A percentile compares a stretch with the other conserved stretches of the same genome.
phyloP scores from a whole-genome alignment of 1,139 yeast species.

The Suhomyces terraborum region DNA sequence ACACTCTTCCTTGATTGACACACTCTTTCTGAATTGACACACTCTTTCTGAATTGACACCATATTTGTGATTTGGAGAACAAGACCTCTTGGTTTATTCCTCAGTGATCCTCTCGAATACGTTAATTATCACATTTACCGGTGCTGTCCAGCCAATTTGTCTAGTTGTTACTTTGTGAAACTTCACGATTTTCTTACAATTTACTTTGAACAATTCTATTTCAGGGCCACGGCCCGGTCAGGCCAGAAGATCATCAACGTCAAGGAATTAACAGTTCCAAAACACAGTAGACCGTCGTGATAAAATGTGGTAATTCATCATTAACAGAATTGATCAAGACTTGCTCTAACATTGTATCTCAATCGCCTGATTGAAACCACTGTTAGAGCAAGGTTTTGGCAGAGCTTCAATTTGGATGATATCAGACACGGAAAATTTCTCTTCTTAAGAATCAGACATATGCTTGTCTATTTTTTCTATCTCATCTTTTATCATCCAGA shows the following conservation, averaged over 20 bases:
- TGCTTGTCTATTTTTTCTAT: slow-evolving; percentile 89
- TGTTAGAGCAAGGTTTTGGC: slow-evolving; percentile 21
- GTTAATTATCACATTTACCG: no score
- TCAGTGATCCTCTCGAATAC: no score
- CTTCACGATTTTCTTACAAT: not conserved
- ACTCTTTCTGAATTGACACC: no score
- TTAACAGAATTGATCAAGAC: slow-evolving; percentile 48
- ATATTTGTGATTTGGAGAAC: no score
- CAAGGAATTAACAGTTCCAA: slow-evolving; percentile 69
- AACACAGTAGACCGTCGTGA: slow-evolving; percentile 99
- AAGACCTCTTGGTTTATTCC: no score
- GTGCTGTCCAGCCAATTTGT: no score
- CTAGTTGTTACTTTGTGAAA: no score
- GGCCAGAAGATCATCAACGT: slow-evolving; percentile 95
- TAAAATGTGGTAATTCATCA: slow-evolving; percentile 84
- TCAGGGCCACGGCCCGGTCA: slow-evolving; percentile 98
- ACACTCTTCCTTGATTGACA: no score
- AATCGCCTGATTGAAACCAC: slow-evolving; percentile 15
- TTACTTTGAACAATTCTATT: slow-evolving; percentile 1
- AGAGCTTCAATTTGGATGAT: slow-evolving; percentile 19
- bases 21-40: no score
- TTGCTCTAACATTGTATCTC: slow-evolving; percentile 10
- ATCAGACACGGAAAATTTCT: slow-evolving; percentile 72
- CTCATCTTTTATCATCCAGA: slow-evolving; percentile 59
- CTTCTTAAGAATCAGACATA: slow-evolving; percentile 88